Percentiles rank a stretch among this genome's conserved stretches.
phyloP scores from a whole-genome alignment of 331 rosid genomes.

The Erythrophleum ivorense region DNA sequence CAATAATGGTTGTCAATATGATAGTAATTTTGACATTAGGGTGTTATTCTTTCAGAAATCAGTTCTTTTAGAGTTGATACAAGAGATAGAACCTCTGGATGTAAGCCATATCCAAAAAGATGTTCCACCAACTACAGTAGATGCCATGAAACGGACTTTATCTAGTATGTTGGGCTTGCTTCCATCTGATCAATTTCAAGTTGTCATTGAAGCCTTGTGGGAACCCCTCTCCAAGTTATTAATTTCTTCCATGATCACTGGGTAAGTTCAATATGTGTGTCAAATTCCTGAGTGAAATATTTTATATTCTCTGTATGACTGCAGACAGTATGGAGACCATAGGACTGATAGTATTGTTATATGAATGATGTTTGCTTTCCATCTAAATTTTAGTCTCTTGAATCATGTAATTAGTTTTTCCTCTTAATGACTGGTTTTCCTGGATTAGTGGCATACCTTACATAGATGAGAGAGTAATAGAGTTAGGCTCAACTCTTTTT shows the following conservation, averaged over 20 bases:
- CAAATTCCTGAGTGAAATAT: not conserved
- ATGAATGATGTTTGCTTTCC: conserved; percentile 8
- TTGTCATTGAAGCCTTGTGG: conserved; percentile 90
- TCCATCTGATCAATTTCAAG: conserved; percentile 90
- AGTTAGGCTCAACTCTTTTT: not conserved
- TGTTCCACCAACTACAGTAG: conserved; percentile 81
- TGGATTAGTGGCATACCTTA: conserved; percentile 10
- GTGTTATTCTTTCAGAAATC: conserved; percentile 59
- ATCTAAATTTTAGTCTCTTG: conserved; percentile 4
- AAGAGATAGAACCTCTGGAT: conserved; percentile 91
- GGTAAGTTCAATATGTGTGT: conserved; percentile 53
- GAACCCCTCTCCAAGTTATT: conserved; percentile 87
- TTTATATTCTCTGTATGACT: not conserved
- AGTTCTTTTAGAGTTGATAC: conserved; percentile 69
- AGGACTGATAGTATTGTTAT: not conserved
- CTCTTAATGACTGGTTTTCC: not conserved
- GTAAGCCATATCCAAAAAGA: conserved; percentile 86
- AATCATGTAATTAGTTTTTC: conserved; percentile 33
- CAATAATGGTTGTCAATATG: conserved; percentile 8
- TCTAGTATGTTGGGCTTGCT: conserved; percentile 97
- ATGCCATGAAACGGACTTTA: conserved; percentile 94
- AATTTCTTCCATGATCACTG: conserved; percentile 95
- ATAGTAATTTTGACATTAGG: conserved; percentile 31
- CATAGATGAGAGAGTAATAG: conserved; percentile 11
- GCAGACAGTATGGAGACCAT: not conserved